Evolutionary conservation across 129 eudicot genomes (phyloP).

Genomic region (Tanacetum coccineum): DNA sequence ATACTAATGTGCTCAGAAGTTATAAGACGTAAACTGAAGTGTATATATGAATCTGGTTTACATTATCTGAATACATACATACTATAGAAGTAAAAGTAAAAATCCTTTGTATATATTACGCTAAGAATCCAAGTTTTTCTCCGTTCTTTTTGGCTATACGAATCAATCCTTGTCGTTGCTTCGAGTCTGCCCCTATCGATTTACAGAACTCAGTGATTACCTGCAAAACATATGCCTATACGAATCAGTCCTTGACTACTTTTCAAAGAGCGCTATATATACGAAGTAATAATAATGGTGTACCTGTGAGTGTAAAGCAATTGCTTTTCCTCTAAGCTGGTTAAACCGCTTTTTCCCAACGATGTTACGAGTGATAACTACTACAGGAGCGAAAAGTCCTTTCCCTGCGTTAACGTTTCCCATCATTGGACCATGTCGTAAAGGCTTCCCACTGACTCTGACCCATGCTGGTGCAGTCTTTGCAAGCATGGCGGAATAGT

Average conservation of each 20-base stretch:
- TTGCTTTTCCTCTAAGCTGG: conserved; percentile 97
- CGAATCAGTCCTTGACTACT: no score
- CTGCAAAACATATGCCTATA: conserved; percentile 35
- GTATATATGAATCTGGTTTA: no score
- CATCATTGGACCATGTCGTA: conserved; percentile 60
- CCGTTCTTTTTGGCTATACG: conserved; percentile 96
- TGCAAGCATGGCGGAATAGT: conserved; percentile 36
- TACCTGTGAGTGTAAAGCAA: conserved; percentile 99
- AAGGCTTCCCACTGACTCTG: conserved; percentile 46
- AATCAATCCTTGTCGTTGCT: conserved; percentile 95
- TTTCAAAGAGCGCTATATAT: no score
- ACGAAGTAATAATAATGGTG: no score
- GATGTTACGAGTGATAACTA: conserved; percentile 62
- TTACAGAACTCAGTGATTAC: conserved; percentile 95
- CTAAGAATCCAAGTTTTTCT: conserved; percentile 83
- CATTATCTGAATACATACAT: conserved; percentile 23
- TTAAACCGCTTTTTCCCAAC: conserved; percentile 90
- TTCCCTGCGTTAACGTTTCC: conserved; percentile 89
- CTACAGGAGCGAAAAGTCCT: conserved; percentile 84
- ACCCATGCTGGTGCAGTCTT: conserved; percentile 41
- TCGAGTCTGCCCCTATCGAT: conserved; percentile 89
- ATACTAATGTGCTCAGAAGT: no score
- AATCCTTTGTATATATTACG: conserved; percentile 36
- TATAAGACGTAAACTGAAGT: no score
- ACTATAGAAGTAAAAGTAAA: conserved; percentile 22